Conservation (phyloP, 345 rosid species). For the Carallia pectinifolia region DNA sequence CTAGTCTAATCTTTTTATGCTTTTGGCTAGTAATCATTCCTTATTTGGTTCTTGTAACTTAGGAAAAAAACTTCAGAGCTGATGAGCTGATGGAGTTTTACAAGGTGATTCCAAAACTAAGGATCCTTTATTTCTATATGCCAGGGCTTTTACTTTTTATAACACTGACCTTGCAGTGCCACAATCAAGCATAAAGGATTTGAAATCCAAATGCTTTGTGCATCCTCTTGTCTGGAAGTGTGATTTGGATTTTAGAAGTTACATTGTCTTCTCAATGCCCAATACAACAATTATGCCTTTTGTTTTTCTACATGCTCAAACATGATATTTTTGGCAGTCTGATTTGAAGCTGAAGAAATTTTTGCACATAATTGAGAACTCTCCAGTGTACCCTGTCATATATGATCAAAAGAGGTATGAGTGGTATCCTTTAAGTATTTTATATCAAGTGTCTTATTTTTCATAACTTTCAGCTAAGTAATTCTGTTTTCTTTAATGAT, state of each 20-base stretch:
- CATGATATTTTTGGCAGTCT: slow-evolving; percentile 44
- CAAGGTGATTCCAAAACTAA: slow-evolving; percentile 42
- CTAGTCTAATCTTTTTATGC: neutral
- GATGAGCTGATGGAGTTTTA: slow-evolving; percentile 75
- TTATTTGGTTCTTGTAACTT: slow-evolving; percentile 16
- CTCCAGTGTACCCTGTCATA: slow-evolving; percentile 81
- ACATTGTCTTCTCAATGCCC: neutral
- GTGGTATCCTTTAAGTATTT: slow-evolving; percentile 13
- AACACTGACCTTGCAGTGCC: too few relatives aligned
- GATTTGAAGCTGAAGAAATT: slow-evolving; percentile 89
- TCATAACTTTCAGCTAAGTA: neutral
- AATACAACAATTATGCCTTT: neutral
- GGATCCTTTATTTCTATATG: neutral
- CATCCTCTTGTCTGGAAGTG: neutral
- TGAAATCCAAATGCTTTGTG: too few relatives aligned
- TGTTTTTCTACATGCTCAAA: slow-evolving; percentile 5
- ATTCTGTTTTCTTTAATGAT: neutral
- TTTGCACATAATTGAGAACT: slow-evolving; percentile 83
- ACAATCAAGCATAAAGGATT: too few relatives aligned
- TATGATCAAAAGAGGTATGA: slow-evolving; percentile 69
- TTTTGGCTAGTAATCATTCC: slow-evolving; percentile 14
- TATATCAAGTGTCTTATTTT: slow-evolving; percentile 1
- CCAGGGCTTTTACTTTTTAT: neutral
- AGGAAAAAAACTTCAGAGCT: slow-evolving; percentile 72
- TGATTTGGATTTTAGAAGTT: neutral